Percentiles rank a stretch among this genome's conserved stretches.
Conservation (phyloP, 2,329 filamentous ascomycete species). For the Claviceps paspali region DNA sequence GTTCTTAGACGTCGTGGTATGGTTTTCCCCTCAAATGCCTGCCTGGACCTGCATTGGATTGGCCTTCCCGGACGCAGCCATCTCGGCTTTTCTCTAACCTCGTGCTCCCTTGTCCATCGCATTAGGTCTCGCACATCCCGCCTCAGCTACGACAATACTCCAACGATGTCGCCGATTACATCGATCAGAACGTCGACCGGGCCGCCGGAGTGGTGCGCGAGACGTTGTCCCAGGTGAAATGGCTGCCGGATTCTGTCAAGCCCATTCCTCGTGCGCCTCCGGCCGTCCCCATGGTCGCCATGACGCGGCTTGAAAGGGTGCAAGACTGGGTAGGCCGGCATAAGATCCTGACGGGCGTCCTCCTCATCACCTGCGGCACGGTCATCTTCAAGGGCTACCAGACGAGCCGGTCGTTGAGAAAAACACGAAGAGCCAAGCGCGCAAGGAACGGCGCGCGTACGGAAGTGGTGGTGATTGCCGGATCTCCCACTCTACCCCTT, state of each 20-base stretch:
- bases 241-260: conserved; percentile 57
- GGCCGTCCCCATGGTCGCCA: conserved; percentile 18
- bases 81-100: no score
- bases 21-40: no score
- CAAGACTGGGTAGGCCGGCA: conserved; percentile 60
- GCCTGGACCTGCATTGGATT: no score
- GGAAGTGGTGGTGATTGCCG: conserved; percentile 78
- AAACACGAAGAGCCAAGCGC: conserved; percentile 59
- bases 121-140: conserved; percentile 35
- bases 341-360: conserved; percentile 55
- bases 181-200: conserved; percentile 68
- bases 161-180: conserved; percentile 57
- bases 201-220: conserved; percentile 59
- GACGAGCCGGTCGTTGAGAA: conserved; percentile 41
- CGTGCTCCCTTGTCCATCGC: not conserved
- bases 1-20: conserved; percentile 55
- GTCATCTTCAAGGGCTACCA: conserved; percentile 36
- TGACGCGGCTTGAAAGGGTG: conserved; percentile 32
- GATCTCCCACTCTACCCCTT: conserved; percentile 71
- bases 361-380: conserved; percentile 59
- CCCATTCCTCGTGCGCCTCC: conserved; percentile 33
- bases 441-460: conserved; percentile 70
- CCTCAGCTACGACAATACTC: conserved; percentile 57
- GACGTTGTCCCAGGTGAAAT: conserved; percentile 48
- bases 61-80: no score